These are phyloP conservation scores for Fusarium sp. DNA, from an alignment of 2,329 filamentous ascomycete genomes.

Conservation along the genomic window DNA sequence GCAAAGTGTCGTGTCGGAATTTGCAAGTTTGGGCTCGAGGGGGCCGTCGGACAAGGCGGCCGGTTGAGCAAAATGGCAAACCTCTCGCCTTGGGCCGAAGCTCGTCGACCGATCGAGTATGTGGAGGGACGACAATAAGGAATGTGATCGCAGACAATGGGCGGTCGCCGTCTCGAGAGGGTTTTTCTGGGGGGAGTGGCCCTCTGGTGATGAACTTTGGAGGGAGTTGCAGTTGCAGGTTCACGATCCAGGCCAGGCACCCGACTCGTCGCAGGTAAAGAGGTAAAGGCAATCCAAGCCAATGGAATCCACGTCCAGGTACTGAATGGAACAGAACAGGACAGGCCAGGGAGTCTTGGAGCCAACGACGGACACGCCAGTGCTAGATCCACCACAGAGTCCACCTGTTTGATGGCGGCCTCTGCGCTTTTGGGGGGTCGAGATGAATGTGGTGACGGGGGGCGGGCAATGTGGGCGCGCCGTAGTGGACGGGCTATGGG, in stretches of 20 bases:
- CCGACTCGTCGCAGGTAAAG: slow-evolving; percentile 37
- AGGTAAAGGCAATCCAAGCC: slow-evolving; percentile 32
- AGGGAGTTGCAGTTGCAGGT: slow-evolving; percentile 46
- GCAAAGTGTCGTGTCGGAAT: slow-evolving; percentile 37
- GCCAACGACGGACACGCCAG: slow-evolving; percentile 39
- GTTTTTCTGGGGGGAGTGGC: slow-evolving; percentile 22
- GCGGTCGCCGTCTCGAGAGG: slow-evolving; percentile 36
- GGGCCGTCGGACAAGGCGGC: slow-evolving; percentile 31
- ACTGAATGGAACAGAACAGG: slow-evolving; percentile 25
- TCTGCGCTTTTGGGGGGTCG: slow-evolving; percentile 36
- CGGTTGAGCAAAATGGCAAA: slow-evolving; percentile 33
- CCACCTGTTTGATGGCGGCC: slow-evolving; percentile 42
- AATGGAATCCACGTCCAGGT: slow-evolving; percentile 30
- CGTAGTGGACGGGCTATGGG: slow-evolving; percentile 35
- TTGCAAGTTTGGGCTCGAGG: slow-evolving; percentile 40
- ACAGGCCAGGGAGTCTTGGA: slow-evolving; percentile 35
- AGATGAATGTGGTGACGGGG: slow-evolving; percentile 25
- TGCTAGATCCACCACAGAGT: slow-evolving; percentile 42
- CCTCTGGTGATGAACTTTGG: slow-evolving; percentile 39
- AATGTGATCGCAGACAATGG: slow-evolving; percentile 36
- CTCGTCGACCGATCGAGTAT: slow-evolving; percentile 31
- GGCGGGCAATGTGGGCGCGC: slow-evolving; percentile 31
- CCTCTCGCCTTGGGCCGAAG: slow-evolving; percentile 29
- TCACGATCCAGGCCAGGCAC: slow-evolving; percentile 44
- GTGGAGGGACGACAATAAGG: slow-evolving; percentile 17